Percentiles rank a stretch among this genome's conserved stretches.
Conservation (phyloP, 139 green algal species). For the Chlorella sp. region DNA sequence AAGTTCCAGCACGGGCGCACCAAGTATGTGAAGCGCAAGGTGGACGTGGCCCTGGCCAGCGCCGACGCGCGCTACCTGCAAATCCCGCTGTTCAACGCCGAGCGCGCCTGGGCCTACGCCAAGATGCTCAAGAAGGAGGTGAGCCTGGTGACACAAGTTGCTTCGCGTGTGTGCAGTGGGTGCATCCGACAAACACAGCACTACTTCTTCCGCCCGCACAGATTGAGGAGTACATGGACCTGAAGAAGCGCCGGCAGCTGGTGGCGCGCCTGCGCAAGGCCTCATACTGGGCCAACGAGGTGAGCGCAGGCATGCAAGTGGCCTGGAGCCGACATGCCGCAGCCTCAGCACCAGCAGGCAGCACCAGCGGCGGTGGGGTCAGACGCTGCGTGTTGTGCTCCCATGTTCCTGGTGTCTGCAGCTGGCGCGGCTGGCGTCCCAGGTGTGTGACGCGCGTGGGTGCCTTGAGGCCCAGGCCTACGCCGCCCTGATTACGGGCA, state of each 20-base stretch:
- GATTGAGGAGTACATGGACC: conserved; percentile 7
- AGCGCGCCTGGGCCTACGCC: conserved; percentile 81
- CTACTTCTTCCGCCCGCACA: too few relatives aligned
- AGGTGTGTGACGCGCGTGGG: not conserved
- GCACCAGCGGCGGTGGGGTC: too few relatives aligned
- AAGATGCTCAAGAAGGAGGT: conserved; percentile 86
- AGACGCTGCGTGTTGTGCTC: too few relatives aligned
- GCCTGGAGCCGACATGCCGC: too few relatives aligned
- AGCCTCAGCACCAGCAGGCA: too few relatives aligned
- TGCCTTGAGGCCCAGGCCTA: conserved; percentile 86
- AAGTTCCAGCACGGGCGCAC: conserved; percentile 83
- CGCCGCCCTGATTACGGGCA: conserved; percentile 62
- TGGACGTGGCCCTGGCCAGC: conserved; percentile 56
- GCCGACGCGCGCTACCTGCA: conserved; percentile 73
- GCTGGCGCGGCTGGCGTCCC: not conserved
- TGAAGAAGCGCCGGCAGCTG: conserved; percentile 60
- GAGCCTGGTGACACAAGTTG: conserved; percentile 1
- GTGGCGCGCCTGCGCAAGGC: conserved; percentile 68
- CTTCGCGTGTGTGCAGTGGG: not conserved
- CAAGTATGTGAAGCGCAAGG: conserved; percentile 73
- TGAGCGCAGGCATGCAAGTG: not conserved
- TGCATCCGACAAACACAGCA: too few relatives aligned
- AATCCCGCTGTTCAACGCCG: conserved; percentile 76
- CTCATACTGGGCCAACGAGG: not conserved
- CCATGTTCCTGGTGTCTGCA: too few relatives aligned